A percentile compares a stretch with the other conserved stretches of the same genome.
These are phyloP conservation scores for Chaetomium fimeti DNA, from an alignment of 495 filamentous ascomycete species.

Conservation along the genomic window DNA sequence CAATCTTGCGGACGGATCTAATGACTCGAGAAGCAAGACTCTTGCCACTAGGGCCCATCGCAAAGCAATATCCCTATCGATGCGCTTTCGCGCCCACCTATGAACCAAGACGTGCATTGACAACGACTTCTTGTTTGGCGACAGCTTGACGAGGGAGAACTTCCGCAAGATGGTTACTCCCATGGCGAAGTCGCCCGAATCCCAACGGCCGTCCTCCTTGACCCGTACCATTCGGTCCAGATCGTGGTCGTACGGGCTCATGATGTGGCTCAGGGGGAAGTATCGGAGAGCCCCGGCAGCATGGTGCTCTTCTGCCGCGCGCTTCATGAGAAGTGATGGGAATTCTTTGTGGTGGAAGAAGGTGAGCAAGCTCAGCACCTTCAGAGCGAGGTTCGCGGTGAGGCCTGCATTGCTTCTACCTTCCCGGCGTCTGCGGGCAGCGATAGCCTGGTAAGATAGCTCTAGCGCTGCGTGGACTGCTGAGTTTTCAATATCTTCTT, in stretches of 20 bases:
- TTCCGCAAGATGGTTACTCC: conserved; percentile 16
- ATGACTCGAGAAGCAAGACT: conserved; percentile 13
- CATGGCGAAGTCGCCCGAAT: not conserved
- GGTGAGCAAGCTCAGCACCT: conserved; percentile 19
- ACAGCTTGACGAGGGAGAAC: conserved; percentile 23
- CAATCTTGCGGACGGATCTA: not conserved
- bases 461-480: conserved; percentile 28
- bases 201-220: conserved; percentile 12
- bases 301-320: conserved; percentile 5
- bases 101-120: conserved; percentile 31
- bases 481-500: conserved; percentile 1
- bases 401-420: not conserved
- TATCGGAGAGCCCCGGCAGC: not conserved
- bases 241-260: not conserved
- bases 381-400: conserved; percentile 17
- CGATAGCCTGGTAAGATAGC: conserved; percentile 17
- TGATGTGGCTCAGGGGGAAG: conserved; percentile 2
- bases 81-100: conserved; percentile 22
- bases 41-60: conserved; percentile 2
- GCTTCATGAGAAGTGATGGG: not conserved
- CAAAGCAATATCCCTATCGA: not conserved
- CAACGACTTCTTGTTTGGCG: not conserved
- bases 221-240: conserved; percentile 16
- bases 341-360: conserved; percentile 31
- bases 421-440: not conserved